These are phyloP conservation scores for Suillus hirtellus DNA, from an alignment of 768 basidiomycete species.

Conservation along the genomic window DNA sequence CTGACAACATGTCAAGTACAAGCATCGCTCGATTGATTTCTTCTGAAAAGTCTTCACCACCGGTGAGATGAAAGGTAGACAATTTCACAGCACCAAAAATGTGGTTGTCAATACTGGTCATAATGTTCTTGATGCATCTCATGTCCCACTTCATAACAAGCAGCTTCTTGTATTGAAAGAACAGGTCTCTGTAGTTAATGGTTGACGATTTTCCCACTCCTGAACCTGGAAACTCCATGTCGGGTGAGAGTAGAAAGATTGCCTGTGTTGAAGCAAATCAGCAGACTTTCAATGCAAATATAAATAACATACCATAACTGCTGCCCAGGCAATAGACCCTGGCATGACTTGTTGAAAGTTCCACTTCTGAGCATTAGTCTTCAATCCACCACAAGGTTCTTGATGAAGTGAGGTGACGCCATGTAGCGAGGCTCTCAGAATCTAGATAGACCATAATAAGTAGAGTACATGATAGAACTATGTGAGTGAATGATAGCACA, in stretches of 20 bases:
- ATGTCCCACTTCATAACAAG: slow-evolving; percentile 5
- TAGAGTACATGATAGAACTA: not conserved
- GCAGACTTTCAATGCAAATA: not conserved
- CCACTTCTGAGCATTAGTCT: slow-evolving; percentile 7
- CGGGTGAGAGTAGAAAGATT: slow-evolving; percentile 4
- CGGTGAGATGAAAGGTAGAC: not conserved
- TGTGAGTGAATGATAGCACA: not conserved
- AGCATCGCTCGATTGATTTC: not conserved
- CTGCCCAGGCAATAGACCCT: not conserved
- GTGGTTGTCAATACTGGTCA: not conserved
- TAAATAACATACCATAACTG: not conserved
- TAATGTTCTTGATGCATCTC: not conserved
- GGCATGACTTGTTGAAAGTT: slow-evolving; percentile 1
- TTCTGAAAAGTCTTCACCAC: not conserved
- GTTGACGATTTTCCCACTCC: not conserved
- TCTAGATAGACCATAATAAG: not conserved
- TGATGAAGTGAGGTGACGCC: not conserved
- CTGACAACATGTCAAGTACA: not conserved
- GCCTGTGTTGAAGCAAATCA: not conserved
- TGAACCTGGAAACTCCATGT: not conserved
- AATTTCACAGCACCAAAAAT: not conserved
- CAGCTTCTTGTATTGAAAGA: slow-evolving; percentile 5
- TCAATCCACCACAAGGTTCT: not conserved
- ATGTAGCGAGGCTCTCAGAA: not conserved
- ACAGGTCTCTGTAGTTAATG: slow-evolving; percentile 3